Base-by-base conservation (phyloP, 164 flowering plant species). In the Dillenia suffruticosa region DNA sequence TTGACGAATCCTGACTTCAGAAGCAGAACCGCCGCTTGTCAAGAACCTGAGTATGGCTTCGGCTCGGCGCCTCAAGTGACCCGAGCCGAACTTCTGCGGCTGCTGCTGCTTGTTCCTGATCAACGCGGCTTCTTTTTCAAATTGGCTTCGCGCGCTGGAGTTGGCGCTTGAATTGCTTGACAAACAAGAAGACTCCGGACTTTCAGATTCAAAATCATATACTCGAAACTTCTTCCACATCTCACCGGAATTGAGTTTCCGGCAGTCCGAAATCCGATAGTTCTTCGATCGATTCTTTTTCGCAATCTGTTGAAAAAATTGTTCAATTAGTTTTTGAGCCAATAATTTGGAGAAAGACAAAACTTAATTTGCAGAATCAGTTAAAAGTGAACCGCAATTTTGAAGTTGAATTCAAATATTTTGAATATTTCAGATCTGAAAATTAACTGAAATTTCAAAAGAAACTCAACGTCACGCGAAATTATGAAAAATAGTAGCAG, bases 1-100 rank as follows among this genome's bases (percentile, higher is more conserved):
- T 46, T 72, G 70, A 8, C 96, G 90, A 17, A 92, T 92, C 70
- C 56, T 68, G 32, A 75, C 63, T 67, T 92, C 97, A 55, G 96
- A 78, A 58, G 79, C 65, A 62, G 79, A 58, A 10, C 83, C 82
- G 19, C 62, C 61, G 22, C 12, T 1, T 6, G 89, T 73, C 24
- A 92, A 74, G 26, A 85, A 43, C 68, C 62, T 76, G 73, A 83
- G 11, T 19, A 92, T 92, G 65, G 81, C 85, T 49, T 82, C 84
- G 44, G 89, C 90, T 68, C 84, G 75, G 50, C 81, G 78, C 26
- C 69, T 67, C 54, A 85, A 56, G 63, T 71, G 78, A 57, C 72
- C 49, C 44, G 84, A 68, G 22, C 67, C 51, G 49, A 61, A 16
- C 11, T 13, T 53, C 62, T 58, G 67, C 56, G 58, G 65, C 68